Evolutionary conservation across 345 rosid species (phyloP).

Genomic region (Eucalyptus decipiens): DNA sequence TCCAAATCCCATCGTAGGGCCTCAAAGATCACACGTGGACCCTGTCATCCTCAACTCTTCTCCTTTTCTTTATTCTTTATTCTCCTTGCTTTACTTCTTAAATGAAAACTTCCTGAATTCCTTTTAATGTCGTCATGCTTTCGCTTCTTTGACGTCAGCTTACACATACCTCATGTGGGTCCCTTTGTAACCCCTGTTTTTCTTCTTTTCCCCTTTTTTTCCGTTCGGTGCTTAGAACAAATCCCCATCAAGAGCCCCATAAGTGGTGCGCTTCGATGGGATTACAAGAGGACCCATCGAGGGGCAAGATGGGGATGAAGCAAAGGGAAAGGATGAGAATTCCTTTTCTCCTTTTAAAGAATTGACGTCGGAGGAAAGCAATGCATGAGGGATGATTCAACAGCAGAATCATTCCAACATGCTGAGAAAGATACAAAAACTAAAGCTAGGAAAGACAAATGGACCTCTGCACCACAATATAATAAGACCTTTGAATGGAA

Average conservation of each 20-base stretch:
- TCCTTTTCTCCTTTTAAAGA: background rate
- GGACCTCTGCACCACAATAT: background rate
- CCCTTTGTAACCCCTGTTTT: background rate
- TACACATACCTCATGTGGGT: background rate
- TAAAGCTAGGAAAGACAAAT: slow-evolving; percentile 20
- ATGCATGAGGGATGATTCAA: slow-evolving; percentile 78
- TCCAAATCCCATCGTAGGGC: slow-evolving; percentile 35
- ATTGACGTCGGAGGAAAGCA: slow-evolving; percentile 82
- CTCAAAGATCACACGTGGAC: slow-evolving; percentile 38
- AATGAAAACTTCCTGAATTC: background rate
- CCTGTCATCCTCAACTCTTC: background rate
- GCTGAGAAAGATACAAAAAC: slow-evolving; percentile 15
- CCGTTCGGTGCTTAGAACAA: background rate
- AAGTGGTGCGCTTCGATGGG: slow-evolving; percentile 45
- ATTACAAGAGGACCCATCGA: slow-evolving; percentile 8
- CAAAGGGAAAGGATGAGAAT: background rate
- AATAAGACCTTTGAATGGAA: background rate
- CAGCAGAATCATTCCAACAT: slow-evolving; percentile 53
- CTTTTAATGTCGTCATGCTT: slow-evolving; percentile 40
- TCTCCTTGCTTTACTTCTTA: background rate
- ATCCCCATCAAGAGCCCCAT: background rate
- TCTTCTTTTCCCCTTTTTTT: background rate
- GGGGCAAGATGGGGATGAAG: background rate
- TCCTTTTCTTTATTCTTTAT: background rate
- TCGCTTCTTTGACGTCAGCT: slow-evolving; percentile 35